These are phyloP conservation scores for Boletus rubescentipes DNA, from an alignment of 768 basidiomycete genomes.

Conservation along the genomic window DNA sequence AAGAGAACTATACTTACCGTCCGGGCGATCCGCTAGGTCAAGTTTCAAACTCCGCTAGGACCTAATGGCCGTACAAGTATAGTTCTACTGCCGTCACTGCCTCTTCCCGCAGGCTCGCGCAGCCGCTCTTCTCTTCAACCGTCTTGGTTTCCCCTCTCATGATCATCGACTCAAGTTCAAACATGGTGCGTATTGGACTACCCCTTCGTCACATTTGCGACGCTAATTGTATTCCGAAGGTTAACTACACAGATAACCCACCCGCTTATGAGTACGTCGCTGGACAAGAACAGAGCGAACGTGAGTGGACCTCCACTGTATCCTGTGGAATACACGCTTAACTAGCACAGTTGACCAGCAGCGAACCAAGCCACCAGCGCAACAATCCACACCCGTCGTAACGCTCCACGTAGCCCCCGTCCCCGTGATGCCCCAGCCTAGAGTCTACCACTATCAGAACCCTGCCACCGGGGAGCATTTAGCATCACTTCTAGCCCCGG, in stretches of 20 bases:
- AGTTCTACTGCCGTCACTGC: too few species aligned
- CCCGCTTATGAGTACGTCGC: slow-evolving; percentile 49
- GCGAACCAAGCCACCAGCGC: slow-evolving; percentile 7
- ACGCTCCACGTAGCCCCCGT: slow-evolving; percentile 30
- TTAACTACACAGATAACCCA: slow-evolving; percentile 37
- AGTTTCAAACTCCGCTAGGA: too few species aligned
- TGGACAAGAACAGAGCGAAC: slow-evolving; percentile 22
- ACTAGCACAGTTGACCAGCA: slow-evolving; percentile 13
- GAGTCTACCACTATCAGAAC: slow-evolving; percentile 68
- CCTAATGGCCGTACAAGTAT: too few species aligned
- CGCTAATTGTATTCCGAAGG: slow-evolving; percentile 9
- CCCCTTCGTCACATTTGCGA: neutral
- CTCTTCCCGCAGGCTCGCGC: slow-evolving; percentile 15
- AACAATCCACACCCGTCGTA: slow-evolving; percentile 15
- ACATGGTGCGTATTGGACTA: slow-evolving; percentile 23
- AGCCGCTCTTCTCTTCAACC: slow-evolving; percentile 1
- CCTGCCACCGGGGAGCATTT: slow-evolving; percentile 56
- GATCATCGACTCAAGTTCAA: slow-evolving; percentile 24
- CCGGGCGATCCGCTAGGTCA: too few species aligned
- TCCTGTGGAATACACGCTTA: neutral
- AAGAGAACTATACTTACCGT: too few species aligned
- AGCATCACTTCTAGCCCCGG: slow-evolving; percentile 66
- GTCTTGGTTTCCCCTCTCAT: slow-evolving; percentile 12
- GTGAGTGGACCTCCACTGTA: slow-evolving; percentile 23
- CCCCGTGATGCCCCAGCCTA: slow-evolving; percentile 41